Percentiles rank a stretch among this genome's conserved stretches.
phyloP scores from a whole-genome alignment of 352 stramenopile genomes.

The Phytophthora macrochlamydospora region DNA sequence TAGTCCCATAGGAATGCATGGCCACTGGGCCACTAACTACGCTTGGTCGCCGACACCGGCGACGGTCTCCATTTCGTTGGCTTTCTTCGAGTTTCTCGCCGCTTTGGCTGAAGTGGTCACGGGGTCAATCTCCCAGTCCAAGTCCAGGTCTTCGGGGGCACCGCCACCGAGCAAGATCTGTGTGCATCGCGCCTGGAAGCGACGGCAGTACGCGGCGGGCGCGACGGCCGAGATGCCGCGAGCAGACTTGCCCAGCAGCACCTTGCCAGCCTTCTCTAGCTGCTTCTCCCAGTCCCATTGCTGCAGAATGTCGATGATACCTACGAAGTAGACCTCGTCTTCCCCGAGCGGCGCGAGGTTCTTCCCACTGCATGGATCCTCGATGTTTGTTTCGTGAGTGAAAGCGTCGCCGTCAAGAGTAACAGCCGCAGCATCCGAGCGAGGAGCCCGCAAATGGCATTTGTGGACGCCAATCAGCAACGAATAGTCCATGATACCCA shows the following conservation, averaged over 20 bases:
- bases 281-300: slow-evolving; percentile 86
- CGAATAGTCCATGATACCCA: slow-evolving; percentile 86
- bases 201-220: slow-evolving; percentile 66
- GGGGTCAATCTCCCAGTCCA: slow-evolving; percentile 28
- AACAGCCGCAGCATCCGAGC: slow-evolving; percentile 7
- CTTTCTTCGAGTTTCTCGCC: slow-evolving; percentile 30
- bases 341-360: slow-evolving; percentile 35
- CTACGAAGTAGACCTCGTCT: slow-evolving; percentile 79
- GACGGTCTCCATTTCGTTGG: slow-evolving; percentile 26
- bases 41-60: slow-evolving; percentile 24
- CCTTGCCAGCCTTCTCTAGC: slow-evolving; percentile 76
- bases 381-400: slow-evolving; percentile 19
- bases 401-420: slow-evolving; percentile 26
- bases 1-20: slow-evolving; percentile 14
- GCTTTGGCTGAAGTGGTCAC: slow-evolving; percentile 15
- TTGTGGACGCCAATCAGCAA: slow-evolving; percentile 74
- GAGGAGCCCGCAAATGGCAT: slow-evolving; percentile 43
- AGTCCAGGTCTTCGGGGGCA: slow-evolving; percentile 36
- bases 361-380: slow-evolving; percentile 18
- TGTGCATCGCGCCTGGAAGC: slow-evolving; percentile 62
- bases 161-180: slow-evolving; percentile 51
- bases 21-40: slow-evolving; percentile 18
- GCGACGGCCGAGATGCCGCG: slow-evolving; percentile 71
- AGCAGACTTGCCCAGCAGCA: slow-evolving; percentile 65
- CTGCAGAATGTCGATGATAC: slow-evolving; percentile 88